Evolutionary conservation across 2,329 filamentous ascomycete genomes (phyloP).

Genomic region (Alternaria brassicicola): DNA sequence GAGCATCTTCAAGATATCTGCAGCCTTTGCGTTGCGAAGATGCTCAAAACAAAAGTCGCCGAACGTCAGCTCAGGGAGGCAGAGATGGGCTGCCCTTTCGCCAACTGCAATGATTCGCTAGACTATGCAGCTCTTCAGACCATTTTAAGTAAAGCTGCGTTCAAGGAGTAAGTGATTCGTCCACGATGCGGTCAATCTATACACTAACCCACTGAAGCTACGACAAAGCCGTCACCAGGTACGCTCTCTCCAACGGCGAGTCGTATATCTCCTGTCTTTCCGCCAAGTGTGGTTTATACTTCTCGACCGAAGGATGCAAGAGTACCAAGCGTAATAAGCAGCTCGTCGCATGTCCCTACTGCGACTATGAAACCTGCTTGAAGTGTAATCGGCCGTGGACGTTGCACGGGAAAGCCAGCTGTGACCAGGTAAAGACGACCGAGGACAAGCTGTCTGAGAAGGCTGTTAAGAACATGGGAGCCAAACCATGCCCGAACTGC

Average conservation of each 20-base stretch:
- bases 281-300: conserved; percentile 26
- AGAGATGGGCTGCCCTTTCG: conserved; percentile 22
- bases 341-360: conserved; percentile 34
- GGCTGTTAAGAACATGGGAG: conserved; percentile 28
- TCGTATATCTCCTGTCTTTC: conserved; percentile 30
- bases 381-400: conserved; percentile 29
- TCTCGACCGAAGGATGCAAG: conserved; percentile 30
- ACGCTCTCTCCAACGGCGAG: conserved; percentile 18
- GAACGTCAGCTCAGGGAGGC: conserved; percentile 21
- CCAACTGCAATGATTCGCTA: conserved; percentile 18
- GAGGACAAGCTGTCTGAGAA: conserved; percentile 25
- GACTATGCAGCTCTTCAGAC: conserved; percentile 15
- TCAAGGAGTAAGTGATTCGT: conserved; percentile 20
- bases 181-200: not conserved
- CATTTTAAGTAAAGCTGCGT: conserved; percentile 12
- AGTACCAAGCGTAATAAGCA: not conserved
- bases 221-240: conserved; percentile 24
- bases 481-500: conserved; percentile 36
- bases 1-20: conserved; percentile 30
- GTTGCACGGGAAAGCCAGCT: conserved; percentile 16
- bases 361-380: conserved; percentile 24
- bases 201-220: conserved; percentile 22
- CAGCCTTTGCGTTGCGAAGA: conserved; percentile 24
- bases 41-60: conserved; percentile 25
- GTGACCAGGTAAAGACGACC: conserved; percentile 19